phyloP scores from a whole-genome alignment of 2,329 filamentous ascomycete genomes.

The Epichloe sp. region DNA sequence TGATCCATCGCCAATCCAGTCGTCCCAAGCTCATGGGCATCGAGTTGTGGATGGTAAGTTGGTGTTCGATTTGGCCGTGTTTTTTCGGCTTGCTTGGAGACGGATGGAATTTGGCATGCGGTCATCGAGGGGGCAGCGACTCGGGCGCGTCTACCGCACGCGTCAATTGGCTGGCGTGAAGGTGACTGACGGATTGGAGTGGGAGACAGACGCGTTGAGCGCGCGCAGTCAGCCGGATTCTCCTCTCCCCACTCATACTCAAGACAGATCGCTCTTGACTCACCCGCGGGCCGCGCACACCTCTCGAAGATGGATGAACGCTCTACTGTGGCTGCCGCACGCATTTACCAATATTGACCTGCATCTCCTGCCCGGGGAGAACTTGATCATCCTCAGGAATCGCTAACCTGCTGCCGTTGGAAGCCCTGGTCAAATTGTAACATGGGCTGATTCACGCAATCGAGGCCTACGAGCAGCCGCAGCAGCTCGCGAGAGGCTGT shows the following conservation, averaged over 20 bases:
- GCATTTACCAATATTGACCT: too few species aligned
- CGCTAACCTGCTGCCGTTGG: too few species aligned
- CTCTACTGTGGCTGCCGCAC: too few species aligned
- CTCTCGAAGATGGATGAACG: too few species aligned
- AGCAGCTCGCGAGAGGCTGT: slow-evolving; percentile 1
- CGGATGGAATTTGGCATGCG: background rate
- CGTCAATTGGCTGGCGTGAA: background rate
- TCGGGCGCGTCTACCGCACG: background rate
- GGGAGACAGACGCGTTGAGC: slow-evolving; percentile 6
- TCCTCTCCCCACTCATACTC: too few species aligned
- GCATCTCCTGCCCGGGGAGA: too few species aligned
- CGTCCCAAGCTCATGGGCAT: background rate
- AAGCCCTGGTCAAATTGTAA: background rate
- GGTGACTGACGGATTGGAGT: background rate
- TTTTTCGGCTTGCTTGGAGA: background rate
- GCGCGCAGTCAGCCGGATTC: background rate
- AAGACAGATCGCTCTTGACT: too few species aligned
- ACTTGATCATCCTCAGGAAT: too few species aligned
- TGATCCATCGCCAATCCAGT: slow-evolving; percentile 14
- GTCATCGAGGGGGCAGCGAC: background rate
- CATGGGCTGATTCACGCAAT: background rate
- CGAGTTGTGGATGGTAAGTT: background rate
- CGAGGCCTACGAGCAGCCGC: background rate
- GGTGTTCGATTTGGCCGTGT: background rate
- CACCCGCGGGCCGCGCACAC: too few species aligned